phyloP scores from a whole-genome alignment of 2,329 filamentous ascomycete genomes.

The Davidsoniella virescens region DNA sequence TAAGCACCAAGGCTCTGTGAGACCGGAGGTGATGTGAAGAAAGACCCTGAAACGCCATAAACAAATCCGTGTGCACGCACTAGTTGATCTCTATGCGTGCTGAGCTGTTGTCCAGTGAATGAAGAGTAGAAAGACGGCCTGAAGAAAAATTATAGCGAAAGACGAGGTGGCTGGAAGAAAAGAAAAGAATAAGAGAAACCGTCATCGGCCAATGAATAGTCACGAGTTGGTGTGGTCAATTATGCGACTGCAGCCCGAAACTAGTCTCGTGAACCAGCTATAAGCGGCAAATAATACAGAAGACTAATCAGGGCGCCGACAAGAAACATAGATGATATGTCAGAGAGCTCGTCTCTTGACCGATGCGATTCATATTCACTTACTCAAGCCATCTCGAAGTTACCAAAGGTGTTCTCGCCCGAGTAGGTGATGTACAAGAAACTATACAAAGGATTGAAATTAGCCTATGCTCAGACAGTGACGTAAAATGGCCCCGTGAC shows the following conservation, averaged over 20 bases:
- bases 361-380: neutral
- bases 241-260: too few species aligned
- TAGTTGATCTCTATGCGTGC: too few species aligned
- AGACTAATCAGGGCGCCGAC: neutral
- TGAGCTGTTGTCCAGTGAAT: too few species aligned
- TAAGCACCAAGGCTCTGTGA: too few species aligned
- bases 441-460: slow-evolving; percentile 26
- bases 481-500: too few species aligned
- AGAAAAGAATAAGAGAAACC: too few species aligned
- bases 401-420: slow-evolving; percentile 95
- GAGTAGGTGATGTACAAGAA: slow-evolving; percentile 99
- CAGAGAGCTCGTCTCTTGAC: neutral
- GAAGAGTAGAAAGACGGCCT: too few species aligned
- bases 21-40: neutral
- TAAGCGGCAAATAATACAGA: neutral
- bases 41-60: neutral
- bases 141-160: too few species aligned
- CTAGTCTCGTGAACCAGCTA: too few species aligned
- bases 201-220: too few species aligned
- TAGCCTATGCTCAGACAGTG: neutral
- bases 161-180: too few species aligned
- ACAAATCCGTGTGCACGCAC: neutral
- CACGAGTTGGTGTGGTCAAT: too few species aligned
- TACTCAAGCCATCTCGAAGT: slow-evolving; percentile 24
- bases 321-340: neutral